Evolutionary conservation across 306 rosid genomes (phyloP), one percentile per base, ranked within the genome.

Genomic region (Gillenia trifoliata): DNA sequence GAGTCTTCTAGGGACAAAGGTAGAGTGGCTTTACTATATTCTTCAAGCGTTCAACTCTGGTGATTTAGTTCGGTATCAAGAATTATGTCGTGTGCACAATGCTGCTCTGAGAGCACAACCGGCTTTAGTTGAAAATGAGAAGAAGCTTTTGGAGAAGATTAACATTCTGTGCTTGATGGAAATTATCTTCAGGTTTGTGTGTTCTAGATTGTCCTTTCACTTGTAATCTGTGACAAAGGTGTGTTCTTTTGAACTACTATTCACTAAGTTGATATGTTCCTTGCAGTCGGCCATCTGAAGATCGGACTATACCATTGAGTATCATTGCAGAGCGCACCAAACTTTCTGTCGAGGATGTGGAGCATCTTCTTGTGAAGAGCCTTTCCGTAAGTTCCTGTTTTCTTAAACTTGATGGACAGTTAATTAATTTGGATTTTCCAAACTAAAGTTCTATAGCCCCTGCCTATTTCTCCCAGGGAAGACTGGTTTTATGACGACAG

Each of bases 121-220:
- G 2, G 97, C 99, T 36, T 76, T 95, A 54, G 98, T 92, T 74
- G 96, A 86, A 71, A 95, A 95, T 54, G 99, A 95, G 78, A 83
- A 92, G 82, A 95, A 79, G 82, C 88, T 95, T 70, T 78, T 92
- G 83, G 99, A 95, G 73, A 95, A 95, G 90, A 90, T 95, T 50
- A 95, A 95, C 80, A 95, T 95, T 82, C 95, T 95, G 74, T 95
- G 99, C 84, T 88, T 95, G 88, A 95, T 95, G 98, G 99, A 92
- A 85, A 95, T 95, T 74, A 95, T 95, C 80, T 95, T 95, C 91
- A 95, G 99, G 99, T 89, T 85, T 50, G 54, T 40, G 29, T 70
- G 17, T 74, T 26, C 66, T 52, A 10, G 66, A 49, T 17, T 68
- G 72, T 78, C 41, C 6, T 75, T 12, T 56, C 63, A 8, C 16